Conservation (phyloP, 2,329 filamentous ascomycete species). For the Exophiala sideris region DNA sequence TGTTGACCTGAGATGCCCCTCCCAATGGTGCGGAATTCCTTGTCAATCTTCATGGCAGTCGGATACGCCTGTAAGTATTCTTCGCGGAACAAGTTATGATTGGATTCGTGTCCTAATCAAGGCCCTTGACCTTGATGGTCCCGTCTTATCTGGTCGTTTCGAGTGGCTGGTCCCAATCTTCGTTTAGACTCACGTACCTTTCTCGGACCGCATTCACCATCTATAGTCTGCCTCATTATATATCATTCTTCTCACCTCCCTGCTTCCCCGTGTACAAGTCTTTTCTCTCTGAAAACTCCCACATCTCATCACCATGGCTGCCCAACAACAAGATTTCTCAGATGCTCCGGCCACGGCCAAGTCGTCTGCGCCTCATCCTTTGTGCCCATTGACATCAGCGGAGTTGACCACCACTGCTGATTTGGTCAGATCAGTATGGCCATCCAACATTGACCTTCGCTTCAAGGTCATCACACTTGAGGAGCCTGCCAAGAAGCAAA, state of each 20-base stretch:
- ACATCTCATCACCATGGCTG: conserved; percentile 17
- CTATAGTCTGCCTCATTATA: neutral
- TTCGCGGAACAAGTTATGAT: too few species aligned
- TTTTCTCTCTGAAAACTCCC: neutral
- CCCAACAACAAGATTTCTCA: conserved; percentile 20
- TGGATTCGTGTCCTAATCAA: too few species aligned
- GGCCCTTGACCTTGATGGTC: too few species aligned
- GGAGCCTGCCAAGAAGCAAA: conserved; percentile 60
- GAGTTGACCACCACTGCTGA: conserved; percentile 31
- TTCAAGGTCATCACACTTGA: conserved; percentile 67
- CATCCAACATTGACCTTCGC: conserved; percentile 33
- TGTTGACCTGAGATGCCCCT: neutral
- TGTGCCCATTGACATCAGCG: conserved; percentile 30
- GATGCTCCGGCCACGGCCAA: conserved; percentile 19
- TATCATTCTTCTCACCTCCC: neutral
- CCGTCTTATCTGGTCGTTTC: too few species aligned
- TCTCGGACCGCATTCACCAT: neutral
- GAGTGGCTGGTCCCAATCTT: too few species aligned
- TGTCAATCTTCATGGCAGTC: too few species aligned
- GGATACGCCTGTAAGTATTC: too few species aligned
- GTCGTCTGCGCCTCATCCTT: conserved; percentile 27
- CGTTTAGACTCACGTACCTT: too few species aligned
- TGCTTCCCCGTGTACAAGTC: neutral
- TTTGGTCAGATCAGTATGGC: conserved; percentile 30
- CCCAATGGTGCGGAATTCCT: too few species aligned